Conservation (phyloP, 345 rosid genomes). For the Acer saccharum region DNA sequence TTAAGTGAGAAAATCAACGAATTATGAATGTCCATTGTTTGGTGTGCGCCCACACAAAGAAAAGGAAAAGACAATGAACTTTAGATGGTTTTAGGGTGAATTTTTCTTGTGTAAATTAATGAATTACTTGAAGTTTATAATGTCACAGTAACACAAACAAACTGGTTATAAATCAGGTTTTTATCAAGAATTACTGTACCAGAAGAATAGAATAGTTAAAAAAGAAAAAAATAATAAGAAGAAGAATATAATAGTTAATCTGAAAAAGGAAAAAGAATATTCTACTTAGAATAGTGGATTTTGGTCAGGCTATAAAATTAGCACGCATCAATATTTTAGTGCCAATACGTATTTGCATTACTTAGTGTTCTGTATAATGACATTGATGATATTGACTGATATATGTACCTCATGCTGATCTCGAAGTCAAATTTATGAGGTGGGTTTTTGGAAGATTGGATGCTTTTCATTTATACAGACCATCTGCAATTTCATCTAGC, state of each 20-base stretch:
- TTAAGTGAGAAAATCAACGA: neutral
- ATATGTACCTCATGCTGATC: neutral
- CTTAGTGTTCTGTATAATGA: neutral
- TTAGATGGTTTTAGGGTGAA: too few relatives aligned
- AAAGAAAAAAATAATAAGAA: too few relatives aligned
- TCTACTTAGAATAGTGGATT: neutral
- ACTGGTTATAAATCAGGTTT: neutral
- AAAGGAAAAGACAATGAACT: too few relatives aligned
- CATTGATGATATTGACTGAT: neutral
- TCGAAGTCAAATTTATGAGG: neutral
- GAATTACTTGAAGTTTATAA: neutral
- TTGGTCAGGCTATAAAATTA: neutral
- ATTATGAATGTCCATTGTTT: neutral
- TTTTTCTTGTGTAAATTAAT: neutral
- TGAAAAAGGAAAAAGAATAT: neutral
- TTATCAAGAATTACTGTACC: neutral
- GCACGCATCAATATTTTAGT: neutral
- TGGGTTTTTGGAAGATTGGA: neutral
- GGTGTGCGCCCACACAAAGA: neutral
- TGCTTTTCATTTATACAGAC: neutral
- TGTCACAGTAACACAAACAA: neutral
- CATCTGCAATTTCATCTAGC: neutral
- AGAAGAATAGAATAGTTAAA: neutral
- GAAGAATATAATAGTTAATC: neutral
- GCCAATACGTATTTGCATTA: neutral